Conservation (phyloP, 345 rosid genomes). For the Physaria fendleri region DNA sequence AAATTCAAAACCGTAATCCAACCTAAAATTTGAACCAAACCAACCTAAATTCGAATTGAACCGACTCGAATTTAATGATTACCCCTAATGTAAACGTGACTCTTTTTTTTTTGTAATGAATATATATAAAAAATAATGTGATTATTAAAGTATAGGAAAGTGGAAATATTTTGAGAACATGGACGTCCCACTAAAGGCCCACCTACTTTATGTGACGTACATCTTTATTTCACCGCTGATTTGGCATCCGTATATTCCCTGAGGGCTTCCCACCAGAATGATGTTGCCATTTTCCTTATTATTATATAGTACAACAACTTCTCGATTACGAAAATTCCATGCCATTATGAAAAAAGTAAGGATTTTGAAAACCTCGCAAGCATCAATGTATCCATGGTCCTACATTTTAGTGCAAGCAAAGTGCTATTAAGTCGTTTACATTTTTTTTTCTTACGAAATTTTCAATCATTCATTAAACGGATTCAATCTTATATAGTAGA, state of each 20-base stretch:
- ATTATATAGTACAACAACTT: not conserved
- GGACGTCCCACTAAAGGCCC: conserved; percentile 19
- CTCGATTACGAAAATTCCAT: not conserved
- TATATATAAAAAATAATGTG: too few species aligned
- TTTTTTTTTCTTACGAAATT: too few species aligned
- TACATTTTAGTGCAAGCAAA: not conserved
- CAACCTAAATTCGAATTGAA: too few species aligned
- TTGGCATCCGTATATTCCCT: conserved; percentile 20
- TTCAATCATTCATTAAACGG: too few species aligned
- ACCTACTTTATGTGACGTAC: not conserved
- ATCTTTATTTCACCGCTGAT: conserved; percentile 6
- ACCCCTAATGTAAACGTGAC: too few species aligned
- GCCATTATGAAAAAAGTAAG: not conserved
- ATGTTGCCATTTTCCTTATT: not conserved
- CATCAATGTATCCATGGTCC: not conserved
- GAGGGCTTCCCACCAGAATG: conserved; percentile 2
- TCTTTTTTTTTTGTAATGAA: too few species aligned
- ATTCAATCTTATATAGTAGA: too few species aligned
- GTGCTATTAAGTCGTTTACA: not conserved
- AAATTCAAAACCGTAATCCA: too few species aligned
- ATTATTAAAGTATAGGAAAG: too few species aligned
- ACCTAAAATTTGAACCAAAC: too few species aligned
- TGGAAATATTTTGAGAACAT: conserved; percentile 2
- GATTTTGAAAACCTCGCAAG: not conserved
- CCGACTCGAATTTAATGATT: too few species aligned